Base-by-base conservation (phyloP, 768 basidiomycete genomes). In the Postia placenta region DNA sequence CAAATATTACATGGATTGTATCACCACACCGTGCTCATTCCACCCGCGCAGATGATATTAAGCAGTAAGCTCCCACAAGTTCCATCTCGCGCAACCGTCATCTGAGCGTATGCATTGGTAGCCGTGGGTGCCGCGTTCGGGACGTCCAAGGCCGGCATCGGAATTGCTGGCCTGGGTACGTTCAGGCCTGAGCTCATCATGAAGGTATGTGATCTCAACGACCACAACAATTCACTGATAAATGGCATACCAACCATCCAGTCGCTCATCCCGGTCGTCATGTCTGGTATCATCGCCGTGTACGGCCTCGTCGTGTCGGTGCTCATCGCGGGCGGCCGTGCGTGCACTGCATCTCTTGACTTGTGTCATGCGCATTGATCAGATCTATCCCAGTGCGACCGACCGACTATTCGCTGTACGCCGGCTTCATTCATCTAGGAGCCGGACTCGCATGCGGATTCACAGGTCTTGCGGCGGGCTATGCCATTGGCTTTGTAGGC, bases 211-310 rank as follows among this genome's bases (percentile, higher is more conserved):
- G n/a, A 11, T 9, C 19, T 45, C 1, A n/a, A n/a, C n/a, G n/a
- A n/a, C n/a, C n/a, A 14, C 12, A 7, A 24, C 15, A 11, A 15
- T 37, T 0, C 7, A 30, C 23, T 24, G 39, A n/a, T 2, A n/a
- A n/a, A n/a, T n/a, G n/a, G n/a, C n/a, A 14, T 11, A 24, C 37
- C 14, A 27, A 15, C 24, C 36, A 20, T 23, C 27, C 59, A 94
- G 92, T 94, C 92, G 14, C 76, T 96, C 46, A 92, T 97, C 55
- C 94, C 94, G 3, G 93, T 96, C 28, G 92, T 98, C 66, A 96
- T 97, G 93, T 89, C 92, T 50, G 93, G 94, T 70, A 96, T 96
- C 67, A 94, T 96, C 56, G 93, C 94, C 25, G 94, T 98, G 30
- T 98, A 97, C 63, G 94, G 94, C 6, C 77, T 98, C 36, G 95